Evolutionary conservation across 148 eudicot species (phyloP), one percentile per base, ranked within the genome.

Genomic region (Rhododendron henanense): DNA sequence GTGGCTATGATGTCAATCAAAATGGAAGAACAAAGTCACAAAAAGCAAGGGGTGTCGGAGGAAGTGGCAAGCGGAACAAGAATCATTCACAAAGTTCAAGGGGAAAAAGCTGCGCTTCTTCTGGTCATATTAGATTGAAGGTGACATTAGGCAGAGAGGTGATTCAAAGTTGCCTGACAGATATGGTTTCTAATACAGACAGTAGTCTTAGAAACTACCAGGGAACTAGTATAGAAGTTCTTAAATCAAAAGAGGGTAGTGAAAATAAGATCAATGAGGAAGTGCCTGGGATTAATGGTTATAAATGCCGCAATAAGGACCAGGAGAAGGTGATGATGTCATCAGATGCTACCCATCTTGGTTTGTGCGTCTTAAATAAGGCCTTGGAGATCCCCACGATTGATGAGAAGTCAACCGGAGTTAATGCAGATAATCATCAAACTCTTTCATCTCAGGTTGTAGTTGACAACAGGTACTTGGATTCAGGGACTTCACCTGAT

Each of bases 401-500:
- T 19, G 16, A 81, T 77, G 92, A 87, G 73, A 88, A 89, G 83
- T 83, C 78, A 83, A 84, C 73, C 81, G 82, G 44, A 35, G 77
- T 84, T 35, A 37, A 19, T 78, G 71, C 73, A 45, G 85, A 76
- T 85, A 69, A 82, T 81, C 85, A 51, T 86, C 87, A 77, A 76
- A 79, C 69, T 19, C 79, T 81, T 78, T 71, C 88, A 76, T 87
- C 80, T 41, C 89, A 86, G 73, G 88, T 63, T 47, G 93, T 87
- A 35, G 57, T 83, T 87, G 90, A 90, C 82, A 93, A 87, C 50
- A 87, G 90, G 84, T 89, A 84, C 79, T 79, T 87, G 79, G 97
- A 95, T 88, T 88, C 92, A 31, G 96, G 95, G 88, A 95, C 99
- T 85, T 97, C 99, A 85, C 99, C 99, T 87, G 98, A 97, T 89